Evolutionary conservation across 1,284 basidiomycete genomes (phyloP), one percentile per base, ranked within the genome.

Genomic region (Hymenochaete sp.): DNA sequence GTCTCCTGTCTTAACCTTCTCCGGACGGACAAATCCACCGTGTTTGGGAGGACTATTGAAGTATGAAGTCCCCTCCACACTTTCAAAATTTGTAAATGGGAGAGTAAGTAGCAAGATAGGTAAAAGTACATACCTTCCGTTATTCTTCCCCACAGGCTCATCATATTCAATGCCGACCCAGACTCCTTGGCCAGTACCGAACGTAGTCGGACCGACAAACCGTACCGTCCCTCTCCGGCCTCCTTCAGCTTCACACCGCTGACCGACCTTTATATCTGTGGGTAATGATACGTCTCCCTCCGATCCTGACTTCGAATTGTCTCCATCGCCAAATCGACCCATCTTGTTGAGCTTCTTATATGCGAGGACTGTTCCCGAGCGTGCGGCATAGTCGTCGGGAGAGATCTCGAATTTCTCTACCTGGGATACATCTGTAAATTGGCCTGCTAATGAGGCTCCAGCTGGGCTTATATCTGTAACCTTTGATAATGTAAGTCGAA

Each of bases 81-180:
- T 95, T 53, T n/a, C 3, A 49, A 14, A 11, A 9, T 2, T 14
- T 31, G 39, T 16, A 45, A 33, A 36, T 27, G 11, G 40, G 14
- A 46, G 39, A 19, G 38, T 18, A 16, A 28, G 9, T 21, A 37
- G 32, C 11, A 14, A 7, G 25, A 16, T 38, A 21, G 33, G 27
- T 38, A 44, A 21, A 43, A 26, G 38, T 19, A 78, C 89, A 68
- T 62, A 93, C 89, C 81, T 81, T 54, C 95, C 95, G 61, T 98
- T 87, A 53, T 95, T 93, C 67, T 93, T 97, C 9, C 95, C 93
- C 9, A 92, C 74, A 1, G 96, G 95, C 58, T 98, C 96, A 59
- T 98, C 96, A 56, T 95, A 90, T 62, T 96, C 89, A 5, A 98
- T 72, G 0, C 95, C 96, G 2, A 98, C 75, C 95, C 95, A 98